Base-by-base conservation (phyloP, 2,329 filamentous ascomycete genomes). In the Talaromyces sp. region DNA sequence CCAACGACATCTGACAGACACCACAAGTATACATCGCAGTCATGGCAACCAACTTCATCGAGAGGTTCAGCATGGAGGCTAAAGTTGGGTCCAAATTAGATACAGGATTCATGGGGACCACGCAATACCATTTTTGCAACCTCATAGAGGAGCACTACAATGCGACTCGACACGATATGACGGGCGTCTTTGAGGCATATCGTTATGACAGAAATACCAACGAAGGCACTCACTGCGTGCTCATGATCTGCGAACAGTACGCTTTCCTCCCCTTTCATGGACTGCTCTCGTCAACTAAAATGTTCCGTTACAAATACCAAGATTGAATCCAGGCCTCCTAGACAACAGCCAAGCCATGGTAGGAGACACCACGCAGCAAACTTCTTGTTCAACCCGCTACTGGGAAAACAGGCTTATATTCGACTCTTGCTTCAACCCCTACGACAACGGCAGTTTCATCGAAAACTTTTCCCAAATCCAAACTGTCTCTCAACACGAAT, bases 211-310 rank as follows among this genome's bases (percentile, higher is more conserved):
- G n/a, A 11, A 16, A 64, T 43, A 60, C 54, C 9, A 64, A 64
- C 5, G 62, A 64, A 16, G 19, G 11, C 3, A 59, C 47, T 7
- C 10, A 60, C 10, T 64, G 62, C 35, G 39, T 59, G 24, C 13
- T 58, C 5, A 41, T 59, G 62, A 37, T 64, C 16, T 59, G 62
- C 14, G 47, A 47, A 37, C 62, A 64, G 62, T 64, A 37, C 27
- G 27, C 27, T 14, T 37, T 11, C 2, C 1, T 19, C 2, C 45
- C 27, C 24, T 9, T 9, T 41, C 19, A 14, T 10, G 35, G 7
- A 10, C 1, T 31, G 7, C 4, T 16, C 9, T 35, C 2, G 19
- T 37, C 11, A 14, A 24, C 14, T 35, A 37, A 19, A 2, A 19
- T 33, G 13, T 11, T 31, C 5, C 14, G 14, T 37, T 33, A 56